Percentiles rank a stretch among this genome's conserved stretches.
phyloP scores from a whole-genome alignment of 257 asterid genomes.

The Agastache rugosa region DNA sequence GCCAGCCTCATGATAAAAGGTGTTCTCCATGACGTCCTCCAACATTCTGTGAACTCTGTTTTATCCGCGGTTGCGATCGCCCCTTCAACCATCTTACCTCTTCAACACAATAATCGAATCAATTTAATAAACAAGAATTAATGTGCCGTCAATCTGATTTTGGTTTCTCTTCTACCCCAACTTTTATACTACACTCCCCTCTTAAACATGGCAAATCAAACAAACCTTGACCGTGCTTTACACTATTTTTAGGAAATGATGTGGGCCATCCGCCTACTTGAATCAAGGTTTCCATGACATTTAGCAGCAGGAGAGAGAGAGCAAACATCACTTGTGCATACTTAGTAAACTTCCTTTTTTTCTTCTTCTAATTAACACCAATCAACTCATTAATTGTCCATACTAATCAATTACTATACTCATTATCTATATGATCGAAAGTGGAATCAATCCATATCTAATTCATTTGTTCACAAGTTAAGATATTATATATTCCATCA shows the following conservation, averaged over 20 bases:
- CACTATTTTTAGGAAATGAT: not conserved
- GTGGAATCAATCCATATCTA: too few species aligned
- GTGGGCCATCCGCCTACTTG: constrained; percentile 18
- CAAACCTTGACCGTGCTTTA: not conserved
- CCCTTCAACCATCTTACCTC: constrained; percentile 22
- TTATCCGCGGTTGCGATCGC: constrained; percentile 29
- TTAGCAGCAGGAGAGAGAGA: not conserved
- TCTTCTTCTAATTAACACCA: too few species aligned
- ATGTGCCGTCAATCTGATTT: not conserved
- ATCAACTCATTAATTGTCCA: not conserved
- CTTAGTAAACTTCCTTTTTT: not conserved
- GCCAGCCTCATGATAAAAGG: constrained; percentile 55
- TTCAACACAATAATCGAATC: not conserved
- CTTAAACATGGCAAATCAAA: constrained; percentile 1
- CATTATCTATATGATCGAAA: too few species aligned
- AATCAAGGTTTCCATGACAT: not conserved
- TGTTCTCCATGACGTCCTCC: constrained; percentile 46
- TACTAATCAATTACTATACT: too few species aligned
- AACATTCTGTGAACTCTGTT: constrained; percentile 52
- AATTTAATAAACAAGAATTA: too few species aligned
- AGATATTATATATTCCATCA: too few species aligned
- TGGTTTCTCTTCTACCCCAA: not conserved
- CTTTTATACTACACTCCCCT: not conserved
- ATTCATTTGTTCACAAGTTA: too few species aligned
- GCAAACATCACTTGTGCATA: too few species aligned